Percentiles rank a stretch among this genome's conserved stretches.
These are phyloP conservation scores for Brassica juncea DNA, from an alignment of 345 rosid genomes.

Conservation along the genomic window DNA sequence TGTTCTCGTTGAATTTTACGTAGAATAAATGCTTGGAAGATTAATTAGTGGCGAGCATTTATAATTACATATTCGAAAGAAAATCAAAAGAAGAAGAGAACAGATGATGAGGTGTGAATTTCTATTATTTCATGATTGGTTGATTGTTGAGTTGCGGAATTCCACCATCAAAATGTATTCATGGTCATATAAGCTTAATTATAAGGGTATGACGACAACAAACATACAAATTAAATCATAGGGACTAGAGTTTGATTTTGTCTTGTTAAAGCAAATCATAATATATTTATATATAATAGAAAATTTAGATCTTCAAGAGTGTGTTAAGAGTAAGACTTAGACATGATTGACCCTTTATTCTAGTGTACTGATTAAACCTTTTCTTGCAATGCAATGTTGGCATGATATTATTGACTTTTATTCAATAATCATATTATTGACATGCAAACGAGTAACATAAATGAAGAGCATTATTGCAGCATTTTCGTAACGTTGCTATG, in stretches of 20 bases:
- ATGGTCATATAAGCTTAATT: slow-evolving; percentile 20
- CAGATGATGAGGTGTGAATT: neutral
- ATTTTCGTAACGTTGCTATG: slow-evolving; percentile 27
- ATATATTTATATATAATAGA: neutral
- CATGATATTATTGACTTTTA: slow-evolving; percentile 26
- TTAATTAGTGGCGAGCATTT: neutral
- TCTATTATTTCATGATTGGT: slow-evolving; percentile 14
- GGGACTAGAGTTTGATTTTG: slow-evolving; percentile 13
- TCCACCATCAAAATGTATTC: slow-evolving; percentile 16
- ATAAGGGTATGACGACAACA: slow-evolving; percentile 11
- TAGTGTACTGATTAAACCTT: slow-evolving; percentile 20
- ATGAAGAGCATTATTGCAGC: slow-evolving; percentile 7
- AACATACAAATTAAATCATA: slow-evolving; percentile 19
- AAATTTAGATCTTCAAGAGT: slow-evolving; percentile 27
- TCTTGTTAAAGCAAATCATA: slow-evolving; percentile 24
- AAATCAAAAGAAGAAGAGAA: neutral
- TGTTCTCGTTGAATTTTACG: neutral
- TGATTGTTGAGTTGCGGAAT: slow-evolving; percentile 11
- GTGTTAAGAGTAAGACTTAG: slow-evolving; percentile 28
- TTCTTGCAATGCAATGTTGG: slow-evolving; percentile 33
- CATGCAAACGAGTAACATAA: slow-evolving; percentile 29
- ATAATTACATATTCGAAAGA: slow-evolving; percentile 1
- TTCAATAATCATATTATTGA: slow-evolving; percentile 25
- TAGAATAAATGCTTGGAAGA: neutral
- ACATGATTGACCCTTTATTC: slow-evolving; percentile 34